Evolutionary conservation across 148 eudicot genomes (phyloP).

Genomic region (Rhododendron simsii): DNA sequence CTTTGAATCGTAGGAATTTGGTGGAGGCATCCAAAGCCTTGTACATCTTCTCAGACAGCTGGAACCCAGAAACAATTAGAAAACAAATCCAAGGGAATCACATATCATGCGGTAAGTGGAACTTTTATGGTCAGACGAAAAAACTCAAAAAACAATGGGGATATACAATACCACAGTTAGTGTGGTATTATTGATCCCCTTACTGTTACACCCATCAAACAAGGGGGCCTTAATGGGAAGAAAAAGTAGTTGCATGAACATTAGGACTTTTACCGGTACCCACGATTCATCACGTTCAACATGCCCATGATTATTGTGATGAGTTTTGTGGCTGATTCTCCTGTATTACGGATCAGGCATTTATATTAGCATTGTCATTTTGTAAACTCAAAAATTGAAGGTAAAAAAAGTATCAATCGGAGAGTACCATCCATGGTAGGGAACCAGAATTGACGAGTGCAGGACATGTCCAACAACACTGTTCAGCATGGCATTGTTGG

Average conservation of each 20-base stretch:
- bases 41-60: constrained; percentile 44
- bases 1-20: constrained; percentile 41
- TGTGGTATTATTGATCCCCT: background rate
- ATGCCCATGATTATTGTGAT: constrained; percentile 39
- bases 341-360: constrained; percentile 8
- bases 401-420: background rate
- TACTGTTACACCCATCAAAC: background rate
- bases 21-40: constrained; percentile 32
- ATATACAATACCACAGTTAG: background rate
- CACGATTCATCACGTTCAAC: constrained; percentile 38
- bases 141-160: background rate
- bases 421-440: constrained; percentile 38
- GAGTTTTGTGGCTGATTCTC: constrained; percentile 41
- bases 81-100: background rate
- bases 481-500: constrained; percentile 24
- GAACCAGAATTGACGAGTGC: constrained; percentile 37
- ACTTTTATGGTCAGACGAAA: background rate
- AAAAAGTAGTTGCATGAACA: background rate
- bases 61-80: background rate
- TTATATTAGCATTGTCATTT: background rate
- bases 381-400: background rate
- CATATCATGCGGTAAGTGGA: background rate
- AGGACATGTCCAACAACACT: constrained; percentile 33
- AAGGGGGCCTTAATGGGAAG: background rate
- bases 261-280: constrained; percentile 32